Evolutionary conservation across 768 basidiomycete species (phyloP), one percentile per base, ranked within the genome.

Genomic region (Kondoa malvinella): DNA sequence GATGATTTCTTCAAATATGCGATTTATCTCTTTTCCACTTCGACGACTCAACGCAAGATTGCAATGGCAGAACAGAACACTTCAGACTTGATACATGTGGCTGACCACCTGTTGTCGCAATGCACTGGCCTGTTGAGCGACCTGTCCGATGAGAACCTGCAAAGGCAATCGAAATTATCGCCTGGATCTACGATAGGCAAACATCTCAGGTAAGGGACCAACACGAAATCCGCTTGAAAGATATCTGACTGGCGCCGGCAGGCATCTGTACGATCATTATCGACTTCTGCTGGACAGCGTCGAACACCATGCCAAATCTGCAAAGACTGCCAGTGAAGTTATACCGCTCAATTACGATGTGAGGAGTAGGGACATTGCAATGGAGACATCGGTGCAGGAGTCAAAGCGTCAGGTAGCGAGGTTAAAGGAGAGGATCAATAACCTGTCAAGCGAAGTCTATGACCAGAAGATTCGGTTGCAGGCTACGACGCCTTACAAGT

Each of bases 181-280:
- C 68, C 69, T 21, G 72, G 72, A 4, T 34, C 31, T 1, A 69
- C 66, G 4, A 29, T 73, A 15, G 72, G 72, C 56, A 73, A 73
- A 56, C 72, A 73, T 56, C 61, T 71, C 2, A 4, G 64, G 32
- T 30, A 21, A 21, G 32, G 14, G 12, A 31, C 12, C 34, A 4
- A 14, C 25, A 4, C 58, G 14, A 4, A 30, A 59, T 59, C 12
- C 15, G 62, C 32, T 33, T 30, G 26, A 16, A 8, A 32, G 25
- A 16, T 25, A 21, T 32, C 62, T 64, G 21, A 25, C 15, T 3
- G 15, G 32, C 17, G 27, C 4, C 14, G 8, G 15, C 1, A 56
- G 72, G 1, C 71, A 73, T 57, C 27, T 70, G 21, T 61, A 61
- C 26, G 69, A 73, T 60, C 72, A 73, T 67, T 70, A 70, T 61